Base-by-base conservation (phyloP, 116 monocot genomes). In the Posidonia oceanica region DNA sequence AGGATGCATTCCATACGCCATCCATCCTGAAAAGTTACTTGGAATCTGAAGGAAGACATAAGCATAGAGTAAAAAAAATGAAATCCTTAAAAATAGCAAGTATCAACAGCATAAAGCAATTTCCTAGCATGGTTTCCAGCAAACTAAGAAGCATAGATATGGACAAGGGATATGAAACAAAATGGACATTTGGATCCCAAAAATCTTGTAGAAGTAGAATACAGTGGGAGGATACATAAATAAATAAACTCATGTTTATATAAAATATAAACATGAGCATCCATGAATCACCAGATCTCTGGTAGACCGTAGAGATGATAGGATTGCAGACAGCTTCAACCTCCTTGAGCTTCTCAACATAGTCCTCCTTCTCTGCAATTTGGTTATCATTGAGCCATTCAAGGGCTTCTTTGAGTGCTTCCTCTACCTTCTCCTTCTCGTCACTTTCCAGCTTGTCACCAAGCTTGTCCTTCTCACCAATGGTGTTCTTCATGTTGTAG, bases 1-100 rank as follows among this genome's bases (percentile, higher is more conserved):
- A 36, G 91, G 88, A 73, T 95, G 95, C 6, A 81, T 82, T 60
- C 84, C 77, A 61, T 95, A 95, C 64, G 86, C 91, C 41, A 90
- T 86, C 14, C 79, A 81, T 36, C 91, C 86, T 48, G 66, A 68
- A 61, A 36, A 55, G 75, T 91, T 94, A 57, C 84, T 75, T 38
- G 88, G 91, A 57, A 94, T 94, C 91, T 94, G 75, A 68, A 44
- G 69, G 18, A 21, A 39, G 14, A 39, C 61, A 18, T n/a, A 11
- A 41, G 38, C 39, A 65, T 29, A 18, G 40, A 41, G 55, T 20
- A 71, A 5, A 52, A 5, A 20, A 14, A 39, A 11, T 48, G 36
- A 71, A 61, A 13, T 61, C 37, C 41, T 42, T 7, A 70, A 15
- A 37, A 59, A 20, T 42, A 53, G 12, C 36, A 56, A 42, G 20